Percentiles rank a stretch among this genome's conserved stretches.
Evolutionary conservation across 345 rosid species (phyloP).

Genomic region (Nephelium lappaceum): DNA sequence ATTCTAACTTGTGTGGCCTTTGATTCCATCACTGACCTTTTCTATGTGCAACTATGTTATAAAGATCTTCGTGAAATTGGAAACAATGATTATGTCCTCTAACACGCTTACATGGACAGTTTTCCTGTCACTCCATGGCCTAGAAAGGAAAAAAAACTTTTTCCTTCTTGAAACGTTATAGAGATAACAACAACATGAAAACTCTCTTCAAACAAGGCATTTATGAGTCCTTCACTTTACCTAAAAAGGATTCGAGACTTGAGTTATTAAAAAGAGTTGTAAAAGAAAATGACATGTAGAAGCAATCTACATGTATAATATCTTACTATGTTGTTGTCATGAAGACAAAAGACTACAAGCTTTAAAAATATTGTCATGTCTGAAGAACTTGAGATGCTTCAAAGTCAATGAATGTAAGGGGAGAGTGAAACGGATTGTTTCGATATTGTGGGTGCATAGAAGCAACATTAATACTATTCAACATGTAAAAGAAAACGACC

Average conservation of each 20-base stretch:
- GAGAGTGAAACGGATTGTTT: background rate
- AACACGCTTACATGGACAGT: background rate
- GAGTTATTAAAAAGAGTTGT: background rate
- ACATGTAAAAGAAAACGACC: too few relatives aligned
- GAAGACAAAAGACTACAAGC: background rate
- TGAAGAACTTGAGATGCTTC: background rate
- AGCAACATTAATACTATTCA: background rate
- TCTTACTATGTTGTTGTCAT: background rate
- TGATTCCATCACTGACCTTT: background rate
- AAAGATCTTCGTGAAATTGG: background rate
- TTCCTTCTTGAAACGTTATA: slow-evolving; percentile 3
- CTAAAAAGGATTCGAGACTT: background rate
- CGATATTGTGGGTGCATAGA: background rate
- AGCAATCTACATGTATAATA: slow-evolving; percentile 7
- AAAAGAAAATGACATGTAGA: background rate
- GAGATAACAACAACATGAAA: slow-evolving; percentile 8
- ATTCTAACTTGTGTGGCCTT: slow-evolving; percentile 19
- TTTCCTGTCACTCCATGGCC: background rate
- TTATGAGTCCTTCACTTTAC: background rate
- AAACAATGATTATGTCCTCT: background rate
- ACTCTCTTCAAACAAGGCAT: slow-evolving; percentile 8
- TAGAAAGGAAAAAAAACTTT: background rate
- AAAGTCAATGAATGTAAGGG: background rate
- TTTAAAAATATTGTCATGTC: background rate
- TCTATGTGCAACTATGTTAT: background rate